A percentile compares a stretch with the other conserved stretches of the same genome.
These are phyloP conservation scores for Fragaria nilgerrensis DNA, from an alignment of 306 rosid species.

Conservation along the genomic window DNA sequence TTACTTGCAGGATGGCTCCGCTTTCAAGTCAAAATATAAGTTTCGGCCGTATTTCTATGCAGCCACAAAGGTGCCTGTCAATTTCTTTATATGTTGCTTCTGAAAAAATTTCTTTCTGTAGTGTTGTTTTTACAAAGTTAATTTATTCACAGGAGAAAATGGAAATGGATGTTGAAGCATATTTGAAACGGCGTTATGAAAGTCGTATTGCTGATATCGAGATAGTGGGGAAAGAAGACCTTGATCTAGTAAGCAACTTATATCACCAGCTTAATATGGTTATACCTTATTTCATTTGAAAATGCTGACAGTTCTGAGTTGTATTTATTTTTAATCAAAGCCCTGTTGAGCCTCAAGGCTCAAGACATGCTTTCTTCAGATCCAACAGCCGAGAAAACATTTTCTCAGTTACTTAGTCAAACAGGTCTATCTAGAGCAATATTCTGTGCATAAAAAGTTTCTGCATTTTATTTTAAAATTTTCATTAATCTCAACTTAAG, in stretches of 20 bases:
- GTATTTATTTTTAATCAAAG: neutral
- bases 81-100: conserved; percentile 8
- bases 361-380: neutral
- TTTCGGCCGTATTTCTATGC: conserved; percentile 86
- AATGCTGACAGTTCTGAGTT: neutral
- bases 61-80: conserved; percentile 66
- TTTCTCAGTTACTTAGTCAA: neutral
- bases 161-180: conserved; percentile 86
- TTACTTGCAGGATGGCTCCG: conserved; percentile 80
- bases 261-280: conserved; percentile 14
- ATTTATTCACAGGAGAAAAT: conserved; percentile 55
- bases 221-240: conserved; percentile 81
- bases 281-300: neutral
- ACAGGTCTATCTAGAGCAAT: neutral
- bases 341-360: neutral
- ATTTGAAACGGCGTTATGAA: conserved; percentile 79
- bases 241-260: conserved; percentile 79
- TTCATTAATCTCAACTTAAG: neutral
- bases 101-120: conserved; percentile 3
- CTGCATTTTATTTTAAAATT: neutral
- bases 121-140: conserved; percentile 2
- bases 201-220: conserved; percentile 78
- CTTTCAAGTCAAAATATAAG: conserved; percentile 81
- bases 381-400: neutral
- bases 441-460: neutral